Base-by-base conservation (phyloP, 139 green algal genomes). In the Pseudopediastrum boryanum region DNA sequence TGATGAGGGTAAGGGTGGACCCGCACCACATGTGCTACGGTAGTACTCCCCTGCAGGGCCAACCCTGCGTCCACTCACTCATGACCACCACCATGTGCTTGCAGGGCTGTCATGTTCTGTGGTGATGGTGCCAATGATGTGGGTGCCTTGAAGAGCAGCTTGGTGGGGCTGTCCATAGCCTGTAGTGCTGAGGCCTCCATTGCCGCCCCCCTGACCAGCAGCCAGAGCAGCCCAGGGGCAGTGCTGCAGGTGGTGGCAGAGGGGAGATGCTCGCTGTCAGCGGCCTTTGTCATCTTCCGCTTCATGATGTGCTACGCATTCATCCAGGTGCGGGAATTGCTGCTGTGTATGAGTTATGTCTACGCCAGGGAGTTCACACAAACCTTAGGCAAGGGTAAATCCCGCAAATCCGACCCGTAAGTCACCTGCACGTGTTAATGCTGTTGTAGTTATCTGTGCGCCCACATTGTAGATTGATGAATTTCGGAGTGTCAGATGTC, bases 291-390 rank as follows among this genome's bases (percentile, higher is more conserved):
- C 48, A 75, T 87, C 63, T 87, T 87, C 82, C 80, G 86, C 73
- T 89, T 84, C 79, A 85, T 89, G 67, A 85, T 89, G 39, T 68
- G 68, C 16, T 89, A 89, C 48, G 85, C 82, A 25, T 84, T 87
- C 50, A 65, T 85, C 1, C 84, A 89, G 78, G 68, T 84, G n/a
- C 35, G 58, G 29, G 23, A 61, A 25, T 1, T 25, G 23, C 23
- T 61, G 1, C 23, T 23, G 25, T 61, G 50, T 25, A 2, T 1
- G 50, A 23, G 23, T 61, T 25, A n/a, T n/a, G n/a, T n/a, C n/a
- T n/a, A n/a, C n/a, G n/a, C n/a, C n/a, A n/a, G n/a, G n/a, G n/a
- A n/a, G n/a, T n/a, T n/a, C n/a, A n/a, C n/a, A n/a, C n/a, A n/a
- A n/a, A n/a, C n/a, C n/a, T n/a, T n/a, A n/a, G n/a, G n/a, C n/a